Evolutionary conservation across 768 basidiomycete species (phyloP), one percentile per base, ranked within the genome.

Genomic region (Fistulinella prunicolor): DNA sequence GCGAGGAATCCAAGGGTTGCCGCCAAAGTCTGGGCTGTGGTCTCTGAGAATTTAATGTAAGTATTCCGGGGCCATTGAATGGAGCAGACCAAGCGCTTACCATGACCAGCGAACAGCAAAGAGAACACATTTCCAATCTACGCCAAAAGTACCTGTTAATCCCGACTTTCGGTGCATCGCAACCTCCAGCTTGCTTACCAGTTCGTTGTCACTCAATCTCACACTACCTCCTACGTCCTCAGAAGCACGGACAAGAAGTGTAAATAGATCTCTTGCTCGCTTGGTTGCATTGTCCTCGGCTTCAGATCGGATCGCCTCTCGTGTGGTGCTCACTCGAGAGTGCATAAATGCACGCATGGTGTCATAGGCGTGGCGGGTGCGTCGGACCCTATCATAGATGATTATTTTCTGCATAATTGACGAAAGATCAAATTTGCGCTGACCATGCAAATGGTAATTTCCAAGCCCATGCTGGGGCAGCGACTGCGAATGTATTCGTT

Each of bases 21-120:
- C 14, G 67, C 64, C 20, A 72, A 53, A 10, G 55, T 63, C 14
- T 63, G 58, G 16, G 68, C 54, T 3, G 65, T 73, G 2, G 69
- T 70, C 42, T 72, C 68, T 70, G 50, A 8, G 26, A 8, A 29
- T 14, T 6, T n/a, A 3, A 34, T 23, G 14, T 42, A 16, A 51
- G 32, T 9, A 28, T 39, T 42, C 26, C 28, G 26, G 35, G n/a
- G 8, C 20, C 23, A 13, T 53, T 22, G 6, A 28, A 24, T 22
- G 9, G 26, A 37, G 26, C n/a, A 12, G 24, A 40, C 12, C 3
- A 37, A 36, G 24, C 12, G 51, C 66, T 30, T 50, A 74, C 80
- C 81, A 59, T 82, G 79, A 12, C 83, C 82, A 37, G 82, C 80
- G 34, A 83, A 75, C 20, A 85, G 63, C 57, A 79, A 66, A 10